Percentiles rank a stretch among this genome's conserved stretches.
phyloP scores from a whole-genome alignment of 768 basidiomycete species.

The Termitomyces heimii region DNA sequence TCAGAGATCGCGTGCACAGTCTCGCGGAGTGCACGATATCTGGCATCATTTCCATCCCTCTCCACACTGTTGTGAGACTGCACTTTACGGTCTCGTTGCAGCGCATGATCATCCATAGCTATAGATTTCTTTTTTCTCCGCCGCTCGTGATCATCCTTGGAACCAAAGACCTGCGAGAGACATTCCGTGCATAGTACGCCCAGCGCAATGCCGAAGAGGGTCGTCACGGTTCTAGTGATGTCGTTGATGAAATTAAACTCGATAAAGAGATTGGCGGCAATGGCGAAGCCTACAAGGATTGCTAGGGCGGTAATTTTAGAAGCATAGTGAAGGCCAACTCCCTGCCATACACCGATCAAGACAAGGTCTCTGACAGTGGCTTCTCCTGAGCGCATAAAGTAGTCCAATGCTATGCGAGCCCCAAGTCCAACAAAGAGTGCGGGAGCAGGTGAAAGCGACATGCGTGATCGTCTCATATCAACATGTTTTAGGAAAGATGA shows the following conservation, averaged over 20 bases:
- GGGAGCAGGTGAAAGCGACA: conserved; percentile 46
- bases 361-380: conserved; percentile 52
- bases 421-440: conserved; percentile 73
- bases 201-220: conserved; percentile 59
- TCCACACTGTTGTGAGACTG: conserved; percentile 41
- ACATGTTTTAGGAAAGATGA: neutral
- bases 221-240: conserved; percentile 47
- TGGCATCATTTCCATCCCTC: conserved; percentile 26
- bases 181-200: conserved; percentile 71
- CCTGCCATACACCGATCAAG: conserved; percentile 71
- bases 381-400: conserved; percentile 40
- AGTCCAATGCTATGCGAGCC: conserved; percentile 64
- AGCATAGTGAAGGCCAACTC: conserved; percentile 66
- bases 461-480: conserved; percentile 11
- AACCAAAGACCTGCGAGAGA: conserved; percentile 59
- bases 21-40: conserved; percentile 17
- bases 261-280: conserved; percentile 55
- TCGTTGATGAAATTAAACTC: conserved; percentile 58
- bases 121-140: conserved; percentile 25
- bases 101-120: conserved; percentile 10
- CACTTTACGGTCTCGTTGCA: conserved; percentile 33
- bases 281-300: conserved; percentile 49
- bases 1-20: conserved; percentile 36
- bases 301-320: conserved; percentile 49
- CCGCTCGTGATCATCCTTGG: conserved; percentile 25